A percentile compares a stretch with the other conserved stretches of the same genome.
Evolutionary conservation across 345 rosid genomes (phyloP).

Genomic region (Arabidopsis arenosa): DNA sequence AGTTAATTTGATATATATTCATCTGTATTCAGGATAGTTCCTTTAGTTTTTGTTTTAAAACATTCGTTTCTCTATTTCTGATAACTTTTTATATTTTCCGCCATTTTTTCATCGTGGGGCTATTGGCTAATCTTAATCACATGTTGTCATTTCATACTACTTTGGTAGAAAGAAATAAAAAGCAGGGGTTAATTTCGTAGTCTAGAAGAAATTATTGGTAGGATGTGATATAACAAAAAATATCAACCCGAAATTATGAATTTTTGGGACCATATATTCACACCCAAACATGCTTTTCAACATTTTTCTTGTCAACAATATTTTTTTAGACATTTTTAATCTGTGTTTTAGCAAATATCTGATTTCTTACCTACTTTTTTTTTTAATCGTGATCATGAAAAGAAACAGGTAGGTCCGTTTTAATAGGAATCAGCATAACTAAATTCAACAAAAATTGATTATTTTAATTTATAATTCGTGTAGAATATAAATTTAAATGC

Average conservation of each 20-base stretch:
- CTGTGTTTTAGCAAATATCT: constrained; percentile 6
- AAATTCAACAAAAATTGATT: neutral
- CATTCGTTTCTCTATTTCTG: neutral
- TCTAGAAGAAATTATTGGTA: constrained; percentile 27
- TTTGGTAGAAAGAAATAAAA: constrained; percentile 3
- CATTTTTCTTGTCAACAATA: neutral
- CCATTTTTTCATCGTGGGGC: constrained; percentile 5
- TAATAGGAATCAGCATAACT: neutral
- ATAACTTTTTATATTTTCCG: neutral
- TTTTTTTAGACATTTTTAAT: neutral
- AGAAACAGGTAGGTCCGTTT: neutral
- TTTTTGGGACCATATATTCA: constrained; percentile 13
- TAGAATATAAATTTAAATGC: neutral
- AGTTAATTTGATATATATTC: too few relatives aligned
- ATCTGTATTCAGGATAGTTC: neutral
- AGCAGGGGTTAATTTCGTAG: constrained; percentile 16
- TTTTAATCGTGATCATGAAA: neutral
- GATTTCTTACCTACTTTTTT: neutral
- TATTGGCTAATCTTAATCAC: neutral
- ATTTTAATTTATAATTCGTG: neutral
- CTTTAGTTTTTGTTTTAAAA: neutral
- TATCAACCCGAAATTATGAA: neutral
- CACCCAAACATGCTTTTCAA: neutral
- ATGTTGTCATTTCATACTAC: constrained; percentile 19
- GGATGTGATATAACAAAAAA: constrained; percentile 29